Base-by-base conservation (phyloP, 192 early-diverging fungal genomes). In the Blastocladiella britannica region DNA sequence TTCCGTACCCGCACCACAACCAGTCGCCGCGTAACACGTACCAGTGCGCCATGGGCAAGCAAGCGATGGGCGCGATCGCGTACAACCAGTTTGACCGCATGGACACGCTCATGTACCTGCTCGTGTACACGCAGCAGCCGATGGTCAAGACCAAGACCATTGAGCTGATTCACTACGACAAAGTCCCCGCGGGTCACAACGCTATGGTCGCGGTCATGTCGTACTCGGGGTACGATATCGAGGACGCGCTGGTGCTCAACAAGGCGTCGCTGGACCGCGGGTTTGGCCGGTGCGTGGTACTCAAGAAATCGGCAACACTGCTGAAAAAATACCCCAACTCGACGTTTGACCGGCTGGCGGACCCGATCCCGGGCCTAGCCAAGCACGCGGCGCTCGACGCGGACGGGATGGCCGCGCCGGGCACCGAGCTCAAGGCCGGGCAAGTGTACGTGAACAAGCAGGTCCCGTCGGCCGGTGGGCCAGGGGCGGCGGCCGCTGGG, bases 11-110 rank as follows among this genome's bases (percentile, higher is more conserved):
- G 37, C 89, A 97, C 69, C 93, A 97, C 72, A 97, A 97, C 70
- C 93, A 97, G 72, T 89, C 87, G 56, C 91, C 93, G 28, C 84
- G 93, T 71, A 94, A 94, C 74, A 94, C 91, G 5, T 96, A 94
- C 68, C 93, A 96, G 76, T 94, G 85, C 58, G 91, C 91, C 67
- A 97, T 97, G 94, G 90, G 90, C 61, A 97, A 97, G 67, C 94
- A 97, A 73, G 91, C 94, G 29, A 97, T 97, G 55, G 93, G 93
- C 20, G 86, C 87, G 20, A 93, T 94, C 55, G 90, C 82, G 7
- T 92, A 90, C 63, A 97, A 97, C 63, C 90, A 95, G 73, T 64
- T 93, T 24, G 82, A 83, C 61, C 78, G 94, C 55, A 91, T 93
- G 57, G 94, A 97, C 67, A 95, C 91, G 7, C 68, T 95, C 51